phyloP scores from a whole-genome alignment of 106 monocot species.

The Acorus gramineus region DNA sequence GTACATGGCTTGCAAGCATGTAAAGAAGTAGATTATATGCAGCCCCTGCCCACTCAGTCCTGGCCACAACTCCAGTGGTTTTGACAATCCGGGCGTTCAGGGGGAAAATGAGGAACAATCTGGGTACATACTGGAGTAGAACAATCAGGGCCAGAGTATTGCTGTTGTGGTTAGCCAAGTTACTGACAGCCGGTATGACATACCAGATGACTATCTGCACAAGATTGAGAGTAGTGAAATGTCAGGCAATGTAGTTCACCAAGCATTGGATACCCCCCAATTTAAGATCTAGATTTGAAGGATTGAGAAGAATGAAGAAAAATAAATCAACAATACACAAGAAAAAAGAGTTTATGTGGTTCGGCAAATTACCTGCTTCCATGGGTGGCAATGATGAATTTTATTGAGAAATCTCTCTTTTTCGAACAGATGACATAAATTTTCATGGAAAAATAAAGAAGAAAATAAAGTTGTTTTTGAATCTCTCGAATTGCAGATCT shows the following conservation, averaged over 20 bases:
- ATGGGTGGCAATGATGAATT: too few species aligned
- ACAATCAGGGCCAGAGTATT: constrained; percentile 64
- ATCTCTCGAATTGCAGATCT: too few species aligned
- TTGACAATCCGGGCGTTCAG: constrained; percentile 72
- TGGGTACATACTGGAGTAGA: constrained; percentile 78
- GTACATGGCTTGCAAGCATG: constrained; percentile 92
- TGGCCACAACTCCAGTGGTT: constrained; percentile 65
- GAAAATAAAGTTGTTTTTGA: too few species aligned
- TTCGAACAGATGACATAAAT: too few species aligned
- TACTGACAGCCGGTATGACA: constrained; percentile 64
- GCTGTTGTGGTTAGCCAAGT: constrained; percentile 58
- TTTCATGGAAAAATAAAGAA: too few species aligned
- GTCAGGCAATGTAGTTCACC: too few species aligned
- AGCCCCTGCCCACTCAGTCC: constrained; percentile 77
- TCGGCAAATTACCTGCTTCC: too few species aligned
- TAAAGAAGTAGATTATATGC: constrained; percentile 87
- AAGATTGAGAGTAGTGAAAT: neutral
- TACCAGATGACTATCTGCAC: constrained; percentile 78
- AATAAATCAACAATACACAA: too few species aligned
- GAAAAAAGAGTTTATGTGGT: too few species aligned
- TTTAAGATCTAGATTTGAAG: too few species aligned
- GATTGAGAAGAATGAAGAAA: too few species aligned
- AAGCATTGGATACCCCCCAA: neutral
- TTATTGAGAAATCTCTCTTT: too few species aligned
- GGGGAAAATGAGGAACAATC: constrained; percentile 61